A percentile compares a stretch with the other conserved stretches of the same genome.
Conservation (phyloP, 768 basidiomycete species). For the Calvatia gigantea region DNA sequence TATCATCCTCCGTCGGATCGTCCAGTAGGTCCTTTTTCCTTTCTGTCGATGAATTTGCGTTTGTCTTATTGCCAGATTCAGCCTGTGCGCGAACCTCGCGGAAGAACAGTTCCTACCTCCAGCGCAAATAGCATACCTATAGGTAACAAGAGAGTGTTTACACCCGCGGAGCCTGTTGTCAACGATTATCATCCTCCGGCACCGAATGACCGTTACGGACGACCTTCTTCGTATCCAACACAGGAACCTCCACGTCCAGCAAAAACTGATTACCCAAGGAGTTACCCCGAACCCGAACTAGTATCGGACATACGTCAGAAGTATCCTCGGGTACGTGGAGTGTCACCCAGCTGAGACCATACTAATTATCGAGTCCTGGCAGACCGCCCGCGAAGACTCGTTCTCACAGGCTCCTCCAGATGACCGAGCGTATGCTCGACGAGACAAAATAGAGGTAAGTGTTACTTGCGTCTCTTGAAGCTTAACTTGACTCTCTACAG, state of each 20-base stretch:
- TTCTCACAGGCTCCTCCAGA: background rate
- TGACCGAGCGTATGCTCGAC: background rate
- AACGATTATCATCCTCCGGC: background rate
- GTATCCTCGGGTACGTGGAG: background rate
- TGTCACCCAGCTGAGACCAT: background rate
- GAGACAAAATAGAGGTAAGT: constrained; percentile 5
- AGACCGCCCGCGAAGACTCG: background rate
- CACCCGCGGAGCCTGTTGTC: background rate
- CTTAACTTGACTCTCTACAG: background rate
- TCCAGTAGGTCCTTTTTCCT: background rate
- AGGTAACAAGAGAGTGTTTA: background rate
- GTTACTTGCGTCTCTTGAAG: background rate
- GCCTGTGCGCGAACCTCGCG: background rate
- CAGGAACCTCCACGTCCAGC: background rate
- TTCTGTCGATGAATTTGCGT: background rate
- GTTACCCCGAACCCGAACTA: constrained; percentile 3
- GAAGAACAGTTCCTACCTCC: background rate
- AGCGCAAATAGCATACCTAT: constrained; percentile 12
- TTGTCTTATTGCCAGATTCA: background rate
- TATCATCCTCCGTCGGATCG: background rate
- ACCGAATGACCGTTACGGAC: background rate
- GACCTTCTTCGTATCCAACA: background rate
- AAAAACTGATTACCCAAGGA: background rate
- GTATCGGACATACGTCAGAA: background rate
- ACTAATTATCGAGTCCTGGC: background rate